phyloP scores from a whole-genome alignment of 257 asterid genomes.

The Solanum sejunctum region DNA sequence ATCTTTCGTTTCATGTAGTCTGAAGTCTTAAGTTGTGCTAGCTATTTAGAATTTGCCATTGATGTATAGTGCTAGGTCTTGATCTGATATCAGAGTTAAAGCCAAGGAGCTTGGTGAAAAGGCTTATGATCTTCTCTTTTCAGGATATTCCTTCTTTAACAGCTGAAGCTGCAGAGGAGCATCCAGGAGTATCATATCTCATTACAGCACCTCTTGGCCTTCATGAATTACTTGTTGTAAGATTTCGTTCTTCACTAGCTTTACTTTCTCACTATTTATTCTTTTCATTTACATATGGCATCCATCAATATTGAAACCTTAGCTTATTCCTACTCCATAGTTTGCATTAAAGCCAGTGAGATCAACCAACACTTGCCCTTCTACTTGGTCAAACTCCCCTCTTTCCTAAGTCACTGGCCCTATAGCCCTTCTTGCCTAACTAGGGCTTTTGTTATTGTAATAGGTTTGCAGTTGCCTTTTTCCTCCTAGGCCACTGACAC shows the following conservation, averaged over 20 bases:
- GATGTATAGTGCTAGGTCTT: not conserved
- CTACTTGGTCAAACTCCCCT: not conserved
- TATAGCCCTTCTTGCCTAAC: not conserved
- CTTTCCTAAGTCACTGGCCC: not conserved
- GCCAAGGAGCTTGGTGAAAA: not conserved
- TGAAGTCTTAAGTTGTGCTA: not conserved
- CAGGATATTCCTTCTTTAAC: slow-evolving; percentile 88
- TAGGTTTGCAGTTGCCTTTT: not conserved
- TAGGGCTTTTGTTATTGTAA: not conserved
- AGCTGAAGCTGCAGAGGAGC: slow-evolving; percentile 93
- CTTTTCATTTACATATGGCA: not conserved
- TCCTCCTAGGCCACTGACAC: not conserved
- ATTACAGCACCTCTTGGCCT: slow-evolving; percentile 82
- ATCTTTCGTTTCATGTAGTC: not conserved
- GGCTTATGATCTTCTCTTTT: not conserved
- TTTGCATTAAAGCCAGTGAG: not conserved
- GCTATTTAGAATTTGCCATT: not conserved
- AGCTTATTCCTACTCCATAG: not conserved
- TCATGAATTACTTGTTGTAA: slow-evolving; percentile 75
- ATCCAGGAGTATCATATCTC: slow-evolving; percentile 70
- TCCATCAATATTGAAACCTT: not conserved
- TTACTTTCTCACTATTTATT: not conserved
- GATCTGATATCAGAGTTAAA: not conserved
- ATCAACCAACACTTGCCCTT: not conserved
- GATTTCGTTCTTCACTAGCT: not conserved